Evolutionary conservation across 345 rosid species (phyloP).

Genomic region (Pistacia atlantica): DNA sequence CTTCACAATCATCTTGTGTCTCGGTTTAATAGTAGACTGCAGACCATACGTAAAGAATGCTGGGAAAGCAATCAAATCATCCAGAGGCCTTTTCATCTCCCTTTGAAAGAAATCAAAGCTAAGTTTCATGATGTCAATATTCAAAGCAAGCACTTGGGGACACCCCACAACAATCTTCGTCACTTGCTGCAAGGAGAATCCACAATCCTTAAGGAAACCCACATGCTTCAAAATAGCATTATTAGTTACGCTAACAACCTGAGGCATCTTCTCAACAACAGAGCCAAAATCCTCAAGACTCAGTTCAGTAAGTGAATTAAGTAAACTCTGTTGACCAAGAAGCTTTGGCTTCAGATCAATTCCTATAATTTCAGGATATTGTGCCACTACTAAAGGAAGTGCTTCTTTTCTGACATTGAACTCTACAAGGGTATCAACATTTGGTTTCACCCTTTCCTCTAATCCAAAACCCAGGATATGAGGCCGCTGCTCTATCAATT

Average conservation of each 20-base stretch:
- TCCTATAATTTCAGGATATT: slow-evolving; percentile 88
- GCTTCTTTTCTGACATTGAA: slow-evolving; percentile 53
- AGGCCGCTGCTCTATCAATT: slow-evolving; percentile 84
- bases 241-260: slow-evolving; percentile 65
- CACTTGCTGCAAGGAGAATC: slow-evolving; percentile 61
- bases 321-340: slow-evolving; percentile 52
- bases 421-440: slow-evolving; percentile 61
- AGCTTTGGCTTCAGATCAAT: slow-evolving; percentile 69
- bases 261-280: slow-evolving; percentile 86
- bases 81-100: slow-evolving; percentile 79
- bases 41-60: slow-evolving; percentile 86
- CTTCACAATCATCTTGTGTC: slow-evolving; percentile 60
- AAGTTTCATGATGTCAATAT: slow-evolving; percentile 78
- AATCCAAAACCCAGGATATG: slow-evolving; percentile 77
- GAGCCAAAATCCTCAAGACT: slow-evolving; percentile 61
- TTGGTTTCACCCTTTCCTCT: slow-evolving; percentile 61
- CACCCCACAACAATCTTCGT: slow-evolving; percentile 75
- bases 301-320: slow-evolving; percentile 51
- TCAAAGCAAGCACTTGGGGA: slow-evolving; percentile 88
- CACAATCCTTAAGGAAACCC: slow-evolving; percentile 67
- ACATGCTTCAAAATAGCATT: slow-evolving; percentile 62
- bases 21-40: slow-evolving; percentile 81
- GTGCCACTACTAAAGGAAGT: slow-evolving; percentile 81
- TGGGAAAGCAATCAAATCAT: slow-evolving; percentile 80
- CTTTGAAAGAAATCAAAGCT: slow-evolving; percentile 63